A percentile compares a stretch with the other conserved stretches of the same genome.
Evolutionary conservation across 129 eudicot genomes (phyloP).

Genomic region (Deinandra increscens): DNA sequence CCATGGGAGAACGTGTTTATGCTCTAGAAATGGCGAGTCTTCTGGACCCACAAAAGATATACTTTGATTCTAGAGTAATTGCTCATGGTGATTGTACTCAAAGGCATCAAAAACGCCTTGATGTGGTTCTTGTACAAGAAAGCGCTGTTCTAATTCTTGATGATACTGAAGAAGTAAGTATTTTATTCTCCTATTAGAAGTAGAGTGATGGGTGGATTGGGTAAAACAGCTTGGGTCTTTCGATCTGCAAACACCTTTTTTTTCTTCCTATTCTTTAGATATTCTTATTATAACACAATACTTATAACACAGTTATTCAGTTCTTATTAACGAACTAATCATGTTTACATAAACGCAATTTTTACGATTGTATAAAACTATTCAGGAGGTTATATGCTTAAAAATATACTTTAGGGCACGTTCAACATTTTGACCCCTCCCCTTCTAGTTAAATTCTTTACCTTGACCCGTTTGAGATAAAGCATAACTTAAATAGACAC

Average conservation of each 20-base stretch:
- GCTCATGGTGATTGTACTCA: conserved; percentile 62
- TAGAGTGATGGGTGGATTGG: background rate
- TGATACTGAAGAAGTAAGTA: conserved; percentile 74
- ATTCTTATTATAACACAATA: too few relatives aligned
- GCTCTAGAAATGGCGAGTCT: conserved; percentile 69
- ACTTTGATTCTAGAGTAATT: conserved; percentile 65
- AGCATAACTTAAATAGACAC: background rate
- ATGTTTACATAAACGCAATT: background rate
- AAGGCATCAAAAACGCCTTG: conserved; percentile 76
- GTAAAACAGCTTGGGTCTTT: background rate
- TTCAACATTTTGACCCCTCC: background rate
- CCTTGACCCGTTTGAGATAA: background rate
- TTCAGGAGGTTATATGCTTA: background rate
- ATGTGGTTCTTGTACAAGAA: conserved; percentile 71
- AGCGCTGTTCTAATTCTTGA: conserved; percentile 74
- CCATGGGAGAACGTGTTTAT: conserved; percentile 77
- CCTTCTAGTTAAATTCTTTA: background rate
- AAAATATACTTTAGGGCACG: background rate
- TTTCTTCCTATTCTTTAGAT: background rate
- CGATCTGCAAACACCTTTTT: background rate
- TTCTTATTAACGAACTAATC: background rate
- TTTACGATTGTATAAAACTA: background rate
- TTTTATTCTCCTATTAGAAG: background rate
- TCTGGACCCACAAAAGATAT: conserved; percentile 58
- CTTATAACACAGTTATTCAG: too few relatives aligned